Evolutionary conservation across 2,329 filamentous ascomycete genomes (phyloP).

Genomic region (Neobulgaria alba): DNA sequence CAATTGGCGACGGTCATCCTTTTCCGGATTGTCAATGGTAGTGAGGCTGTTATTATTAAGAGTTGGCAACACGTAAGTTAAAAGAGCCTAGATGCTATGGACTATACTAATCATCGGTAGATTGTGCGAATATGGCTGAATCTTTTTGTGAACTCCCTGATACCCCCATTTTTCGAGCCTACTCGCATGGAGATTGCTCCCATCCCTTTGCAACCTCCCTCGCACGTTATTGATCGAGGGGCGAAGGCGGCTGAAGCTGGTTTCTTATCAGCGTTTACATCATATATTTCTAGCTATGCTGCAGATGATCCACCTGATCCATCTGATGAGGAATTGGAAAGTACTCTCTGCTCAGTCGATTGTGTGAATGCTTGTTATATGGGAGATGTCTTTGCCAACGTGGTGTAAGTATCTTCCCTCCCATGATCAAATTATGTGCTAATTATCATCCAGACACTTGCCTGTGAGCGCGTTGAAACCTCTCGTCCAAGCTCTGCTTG

Average conservation of each 20-base stretch:
- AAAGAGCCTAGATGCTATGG: constrained; percentile 21
- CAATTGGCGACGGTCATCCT: constrained; percentile 92
- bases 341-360: constrained; percentile 87
- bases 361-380: constrained; percentile 88
- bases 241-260: constrained; percentile 71
- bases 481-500: constrained; percentile 65
- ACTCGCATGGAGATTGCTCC: constrained; percentile 62
- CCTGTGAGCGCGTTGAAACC: constrained; percentile 49
- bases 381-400: constrained; percentile 71
- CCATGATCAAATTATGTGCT: constrained; percentile 6
- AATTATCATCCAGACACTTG: constrained; percentile 43
- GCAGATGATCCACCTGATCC: constrained; percentile 96
- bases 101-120: constrained; percentile 38
- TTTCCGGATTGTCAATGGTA: constrained; percentile 83
- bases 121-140: constrained; percentile 90
- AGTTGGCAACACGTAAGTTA: constrained; percentile 70
- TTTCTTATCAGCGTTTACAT: constrained; percentile 88
- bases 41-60: constrained; percentile 65
- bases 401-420: constrained; percentile 49
- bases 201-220: constrained; percentile 85
- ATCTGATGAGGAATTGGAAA: constrained; percentile 93
- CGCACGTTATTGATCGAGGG: constrained; percentile 84
- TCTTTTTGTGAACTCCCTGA: constrained; percentile 89
- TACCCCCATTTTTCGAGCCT: constrained; percentile 69
- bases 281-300: constrained; percentile 97